These are phyloP conservation scores for Penicillium aurantiogriseum DNA, from an alignment of 2,329 filamentous ascomycete species.

Conservation along the genomic window DNA sequence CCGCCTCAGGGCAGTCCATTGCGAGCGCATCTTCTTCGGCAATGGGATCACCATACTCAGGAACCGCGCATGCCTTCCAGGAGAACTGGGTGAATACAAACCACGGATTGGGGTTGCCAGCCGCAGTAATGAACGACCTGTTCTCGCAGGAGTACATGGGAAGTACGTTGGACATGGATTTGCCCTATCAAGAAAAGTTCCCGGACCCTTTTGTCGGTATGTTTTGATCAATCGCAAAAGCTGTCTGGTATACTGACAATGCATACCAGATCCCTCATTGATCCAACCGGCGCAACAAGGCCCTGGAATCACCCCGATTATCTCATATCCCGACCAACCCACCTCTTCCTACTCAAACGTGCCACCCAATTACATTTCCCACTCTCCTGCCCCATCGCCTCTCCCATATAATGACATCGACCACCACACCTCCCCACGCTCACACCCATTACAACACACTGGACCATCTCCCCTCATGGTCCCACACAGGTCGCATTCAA, in stretches of 20 bases:
- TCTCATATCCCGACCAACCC: constrained; percentile 37
- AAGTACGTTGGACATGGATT: constrained; percentile 44
- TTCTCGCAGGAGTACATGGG: constrained; percentile 55
- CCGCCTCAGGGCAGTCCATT: constrained; percentile 59
- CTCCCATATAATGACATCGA: constrained; percentile 33
- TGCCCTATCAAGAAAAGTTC: constrained; percentile 46
- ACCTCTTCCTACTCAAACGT: constrained; percentile 26
- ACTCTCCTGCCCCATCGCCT: constrained; percentile 40
- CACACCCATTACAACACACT: constrained; percentile 21
- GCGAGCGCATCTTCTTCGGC: constrained; percentile 62
- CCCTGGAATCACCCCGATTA: constrained; percentile 29
- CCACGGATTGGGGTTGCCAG: constrained; percentile 59
- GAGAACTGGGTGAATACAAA: constrained; percentile 58
- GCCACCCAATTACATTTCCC: constrained; percentile 32
- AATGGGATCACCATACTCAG: constrained; percentile 65
- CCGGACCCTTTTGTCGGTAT: constrained; percentile 37
- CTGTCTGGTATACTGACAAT: constrained; percentile 6
- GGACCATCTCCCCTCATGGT: constrained; percentile 64
- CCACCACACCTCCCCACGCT: constrained; percentile 27
- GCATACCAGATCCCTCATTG: constrained; percentile 54
- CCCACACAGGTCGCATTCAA: constrained; percentile 55
- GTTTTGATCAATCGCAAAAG: constrained; percentile 15
- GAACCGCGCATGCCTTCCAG: constrained; percentile 57
- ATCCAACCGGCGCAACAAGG: constrained; percentile 51
- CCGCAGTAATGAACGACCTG: constrained; percentile 62